phyloP scores from a whole-genome alignment of 768 basidiomycete genomes.

The Coprinellus aureogranulatus region DNA sequence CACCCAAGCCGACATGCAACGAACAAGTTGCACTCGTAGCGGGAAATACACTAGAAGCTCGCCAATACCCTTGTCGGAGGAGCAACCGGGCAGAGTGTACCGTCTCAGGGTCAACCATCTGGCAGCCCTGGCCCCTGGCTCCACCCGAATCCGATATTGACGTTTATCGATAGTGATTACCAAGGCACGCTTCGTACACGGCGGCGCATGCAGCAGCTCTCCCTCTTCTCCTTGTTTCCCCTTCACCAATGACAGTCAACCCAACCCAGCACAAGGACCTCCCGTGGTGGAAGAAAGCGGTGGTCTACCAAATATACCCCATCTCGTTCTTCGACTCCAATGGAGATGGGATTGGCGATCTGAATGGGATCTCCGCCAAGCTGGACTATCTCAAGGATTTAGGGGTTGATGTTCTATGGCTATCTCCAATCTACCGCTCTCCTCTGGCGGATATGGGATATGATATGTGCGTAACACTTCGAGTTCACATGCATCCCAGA shows the following conservation, averaged over 20 bases:
- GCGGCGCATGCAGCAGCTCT: too few species aligned
- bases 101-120: too few species aligned
- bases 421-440: slow-evolving; percentile 67
- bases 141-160: too few species aligned
- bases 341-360: slow-evolving; percentile 67
- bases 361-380: slow-evolving; percentile 62
- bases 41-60: too few species aligned
- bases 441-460: slow-evolving; percentile 75
- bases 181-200: too few species aligned
- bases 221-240: neutral
- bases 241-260: neutral
- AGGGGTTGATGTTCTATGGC: slow-evolving; percentile 68
- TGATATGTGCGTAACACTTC: slow-evolving; percentile 48
- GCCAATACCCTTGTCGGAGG: too few species aligned
- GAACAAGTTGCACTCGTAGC: too few species aligned
- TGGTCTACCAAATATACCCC: slow-evolving; percentile 71
- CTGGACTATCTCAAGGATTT: slow-evolving; percentile 68
- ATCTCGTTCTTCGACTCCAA: slow-evolving; percentile 71
- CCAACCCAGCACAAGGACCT: neutral
- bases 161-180: too few species aligned
- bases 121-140: too few species aligned
- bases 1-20: too few species aligned
- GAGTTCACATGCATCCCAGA: too few species aligned
- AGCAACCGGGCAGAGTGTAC: too few species aligned
- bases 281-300: slow-evolving; percentile 58